Evolutionary conservation across 2,329 filamentous ascomycete genomes (phyloP), one percentile per base, ranked within the genome.

Genomic region (Alternaria triticina): DNA sequence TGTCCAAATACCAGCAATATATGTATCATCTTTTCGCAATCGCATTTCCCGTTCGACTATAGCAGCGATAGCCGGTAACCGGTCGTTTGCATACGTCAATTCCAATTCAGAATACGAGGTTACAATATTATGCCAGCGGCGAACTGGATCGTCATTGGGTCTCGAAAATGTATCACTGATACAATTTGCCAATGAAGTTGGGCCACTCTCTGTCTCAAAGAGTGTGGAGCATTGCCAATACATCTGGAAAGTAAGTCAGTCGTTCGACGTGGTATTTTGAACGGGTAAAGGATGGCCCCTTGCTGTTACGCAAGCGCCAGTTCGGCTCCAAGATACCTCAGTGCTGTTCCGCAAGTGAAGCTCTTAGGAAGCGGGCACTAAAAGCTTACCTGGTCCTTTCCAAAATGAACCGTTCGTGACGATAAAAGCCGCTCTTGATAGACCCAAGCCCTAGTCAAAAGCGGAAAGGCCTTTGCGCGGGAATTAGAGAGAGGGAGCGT

Each of bases 231-330:
- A 28, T 28, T 49, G 25, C 46, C 46, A 49, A 28, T 28, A 28
- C 0, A 49, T 49, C 45, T 46, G 11, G 0, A 7, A 1, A 11
- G 15, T 9, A 3, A 9, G 6, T 46, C 15, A 46, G 44, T 5
- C 44, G 9, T 7, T 25, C 15, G 7, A 0, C 9, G 3, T 12
- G 8, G 7, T 46, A 1, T 13, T n/a, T 23, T 0, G 0, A 2
- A 15, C 6, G 6, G 15, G 1, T 1, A n/a, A 8, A 25, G 15
- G 12, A 25, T 8, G 20, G 3, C 0, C 11, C 3, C n/a, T 15
- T 25, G 0, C 6, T 15, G 23, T 23, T 23, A 5, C 23, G n/a
- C 6, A 23, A 23, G 23, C 23, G 23, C 0, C 12, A 9, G n/a
- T 1, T 15, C 20, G 17, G 11, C 0, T 25, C 23, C n/a, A 23